Evolutionary conservation across 176 grass and related monocot genomes (phyloP), one percentile per base, ranked within the genome.

Genomic region (Aegilops sharonensis): DNA sequence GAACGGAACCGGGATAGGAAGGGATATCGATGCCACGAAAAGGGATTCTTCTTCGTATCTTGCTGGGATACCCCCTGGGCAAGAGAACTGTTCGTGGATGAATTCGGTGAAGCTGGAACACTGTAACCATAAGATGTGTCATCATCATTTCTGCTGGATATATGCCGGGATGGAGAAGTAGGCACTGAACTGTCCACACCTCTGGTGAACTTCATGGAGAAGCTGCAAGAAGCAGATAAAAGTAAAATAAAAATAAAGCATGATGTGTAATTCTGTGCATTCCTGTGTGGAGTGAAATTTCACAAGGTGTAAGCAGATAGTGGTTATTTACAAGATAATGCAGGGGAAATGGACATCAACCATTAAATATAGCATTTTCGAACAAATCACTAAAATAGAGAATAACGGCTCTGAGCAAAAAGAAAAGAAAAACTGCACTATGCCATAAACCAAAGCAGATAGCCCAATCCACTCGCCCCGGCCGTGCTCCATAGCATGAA

Each of bases 1-100:
- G 97, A 90, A 86, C 67, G 57, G 34, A 93, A 86, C 73, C 85
- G 89, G 71, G 97, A 92, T 82, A 94, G 78, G 78, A 92, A 92
- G 27, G 83, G 78, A 80, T 85, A 77, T 61, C 61, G 83, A 73
- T 92, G 85, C 76, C 89, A 89, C 36, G 90, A 60, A 81, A 87
- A 84, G 6, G 75, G 72, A 76, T 89, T 92, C 75, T 84, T 95
- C 81, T 42, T 83, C 8, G 83, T 78, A 75, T 94, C 85, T 74
- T 78, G 85, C 52, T 50, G 68, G 39, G 64, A 72, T 20, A 21
- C 10, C 21, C 72, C 80, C 80, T 67, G 72, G 24, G 84, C 66
- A 24, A 80, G 75, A 59, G 70, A 92, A 72, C 78, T 88, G 18
- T 73, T 80, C 18, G 73, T 64, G n/a, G 84, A 89, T 85, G 88